Evolutionary conservation across 2,329 filamentous ascomycete genomes (phyloP).

Genomic region (Calycina herbarum): DNA sequence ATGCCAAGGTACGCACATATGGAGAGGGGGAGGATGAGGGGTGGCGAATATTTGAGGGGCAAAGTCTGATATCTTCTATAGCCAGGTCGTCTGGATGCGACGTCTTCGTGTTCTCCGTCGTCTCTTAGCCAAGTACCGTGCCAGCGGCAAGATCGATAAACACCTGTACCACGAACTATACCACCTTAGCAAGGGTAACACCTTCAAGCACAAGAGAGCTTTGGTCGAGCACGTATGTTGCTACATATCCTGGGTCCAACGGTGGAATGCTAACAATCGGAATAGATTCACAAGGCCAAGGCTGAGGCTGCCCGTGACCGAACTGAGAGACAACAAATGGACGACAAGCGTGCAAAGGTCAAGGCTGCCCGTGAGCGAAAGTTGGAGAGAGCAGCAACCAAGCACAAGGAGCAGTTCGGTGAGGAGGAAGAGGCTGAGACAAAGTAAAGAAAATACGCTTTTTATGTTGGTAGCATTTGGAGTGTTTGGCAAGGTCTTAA

Average conservation of each 20-base stretch:
- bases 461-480: conserved; percentile 36
- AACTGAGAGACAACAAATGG: conserved; percentile 98
- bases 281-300: conserved; percentile 99
- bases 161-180: conserved; percentile 99
- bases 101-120: conserved; percentile 98
- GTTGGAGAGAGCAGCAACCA: conserved; percentile 85
- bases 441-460: conserved; percentile 35
- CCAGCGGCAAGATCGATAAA: conserved; percentile 99
- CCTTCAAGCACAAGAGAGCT: conserved; percentile 99
- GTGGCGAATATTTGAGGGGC: conserved; percentile 34
- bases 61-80: conserved; percentile 45
- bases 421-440: conserved; percentile 56
- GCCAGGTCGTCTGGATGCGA: conserved; percentile 99
- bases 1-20: conserved; percentile 81
- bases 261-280: conserved; percentile 24
- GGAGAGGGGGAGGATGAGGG: background rate
- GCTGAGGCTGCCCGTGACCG: conserved; percentile 97
- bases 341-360: conserved; percentile 99
- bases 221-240: conserved; percentile 98
- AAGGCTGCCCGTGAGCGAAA: conserved; percentile 99
- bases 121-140: conserved; percentile 99
- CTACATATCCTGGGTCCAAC: background rate
- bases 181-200: conserved; percentile 99
- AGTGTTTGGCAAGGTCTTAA: conserved; percentile 38
- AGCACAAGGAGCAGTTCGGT: conserved; percentile 82